Evolutionary conservation across 768 basidiomycete genomes (phyloP), one percentile per base, ranked within the genome.

Genomic region (Melanogaster broomeanus): DNA sequence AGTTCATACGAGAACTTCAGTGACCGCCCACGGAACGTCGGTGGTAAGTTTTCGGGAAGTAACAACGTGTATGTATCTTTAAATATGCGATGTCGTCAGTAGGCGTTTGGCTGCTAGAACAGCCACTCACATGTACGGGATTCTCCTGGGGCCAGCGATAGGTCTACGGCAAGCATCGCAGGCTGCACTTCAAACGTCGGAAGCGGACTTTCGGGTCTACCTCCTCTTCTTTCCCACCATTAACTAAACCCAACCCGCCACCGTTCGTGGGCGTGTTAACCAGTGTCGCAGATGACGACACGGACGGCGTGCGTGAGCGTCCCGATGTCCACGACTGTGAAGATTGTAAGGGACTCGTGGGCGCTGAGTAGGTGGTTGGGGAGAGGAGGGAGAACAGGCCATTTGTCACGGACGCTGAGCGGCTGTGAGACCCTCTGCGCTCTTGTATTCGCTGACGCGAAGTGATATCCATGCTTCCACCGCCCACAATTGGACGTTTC

Each of bases 1-100:
- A 99, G 80, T 57, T 94, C 87, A 63, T 98, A 98, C 3, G 88
- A 87, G 64, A 99, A 95, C 61, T 77, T 79, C 53, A 98, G 75
- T 3, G 87, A 79, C 39, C 88, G 85, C 3, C 97, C 96, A 41
- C 82, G 80, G 72, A 90, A 97, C 0, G 94, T 93, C 0, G 97
- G 97, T 2, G 97, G 97, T 0, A 98, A 74, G 49, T 82, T 82
- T 11, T 82, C 75, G 0, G 97, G 96, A 1, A 99, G 73, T 1
- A 72, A 69, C 12, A 95, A 71, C 1, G 80, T 80, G 67, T 97
- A 98, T 1, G 85, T 85, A 67, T 90, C 95, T 98, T 63, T 21
- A 30, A 21, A 46, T 12, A 11, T 28, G 39, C 15, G 49, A n/a
- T 21, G 33, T 53, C 24, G 42, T 42, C 15, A 56, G 24, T 13